Percentiles rank a stretch among this genome's conserved stretches.
Evolutionary conservation across 345 rosid genomes (phyloP).

Genomic region (Alliaria petiolata): DNA sequence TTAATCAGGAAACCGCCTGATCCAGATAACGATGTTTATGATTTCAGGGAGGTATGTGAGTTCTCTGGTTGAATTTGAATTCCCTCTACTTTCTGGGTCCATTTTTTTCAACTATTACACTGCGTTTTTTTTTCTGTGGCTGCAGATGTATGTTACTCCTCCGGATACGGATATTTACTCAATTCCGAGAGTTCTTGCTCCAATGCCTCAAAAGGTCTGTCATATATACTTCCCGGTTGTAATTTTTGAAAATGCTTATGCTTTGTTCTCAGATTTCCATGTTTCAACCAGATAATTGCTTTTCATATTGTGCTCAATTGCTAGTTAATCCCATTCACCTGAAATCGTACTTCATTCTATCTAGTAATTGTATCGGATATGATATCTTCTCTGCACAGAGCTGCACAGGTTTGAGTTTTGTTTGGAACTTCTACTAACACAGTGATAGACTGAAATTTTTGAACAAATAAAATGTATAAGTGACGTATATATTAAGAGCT

Average conservation of each 20-base stretch:
- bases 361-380: neutral
- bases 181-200: constrained; percentile 82
- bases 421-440: neutral
- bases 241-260: neutral
- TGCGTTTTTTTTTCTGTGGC: neutral
- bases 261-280: neutral
- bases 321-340: neutral
- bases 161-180: constrained; percentile 91
- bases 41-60: constrained; percentile 74
- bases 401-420: neutral
- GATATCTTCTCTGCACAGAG: neutral
- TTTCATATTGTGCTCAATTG: neutral
- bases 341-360: neutral
- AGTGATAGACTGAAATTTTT: neutral
- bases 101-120: neutral
- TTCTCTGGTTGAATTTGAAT: neutral
- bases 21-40: constrained; percentile 89
- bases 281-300: neutral
- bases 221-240: neutral
- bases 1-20: constrained; percentile 94
- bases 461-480: neutral
- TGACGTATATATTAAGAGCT: neutral
- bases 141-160: constrained; percentile 94
- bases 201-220: constrained; percentile 82
- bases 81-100: neutral